A percentile compares a stretch with the other conserved stretches of the same genome.
Conservation (phyloP, 805 yeast species). For the Candida morakotiae region DNA sequence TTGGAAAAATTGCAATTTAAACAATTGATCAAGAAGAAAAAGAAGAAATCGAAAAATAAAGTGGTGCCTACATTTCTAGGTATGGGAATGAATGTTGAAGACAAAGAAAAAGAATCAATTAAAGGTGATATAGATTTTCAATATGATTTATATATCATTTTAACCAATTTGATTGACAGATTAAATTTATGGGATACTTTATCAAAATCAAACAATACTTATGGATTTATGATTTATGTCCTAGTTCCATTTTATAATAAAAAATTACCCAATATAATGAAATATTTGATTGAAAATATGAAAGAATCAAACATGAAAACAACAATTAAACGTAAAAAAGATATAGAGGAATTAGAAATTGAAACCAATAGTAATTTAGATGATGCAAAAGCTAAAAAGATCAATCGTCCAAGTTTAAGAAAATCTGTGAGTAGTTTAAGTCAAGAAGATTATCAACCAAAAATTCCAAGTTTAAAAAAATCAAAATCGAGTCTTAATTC, state of each 20-base stretch:
- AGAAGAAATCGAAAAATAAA: slow-evolving; percentile 15
- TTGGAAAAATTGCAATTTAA: slow-evolving; percentile 15
- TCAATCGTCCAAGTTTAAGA: slow-evolving; percentile 7
- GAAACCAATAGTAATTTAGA: background rate
- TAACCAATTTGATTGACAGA: slow-evolving; percentile 49
- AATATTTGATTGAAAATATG: slow-evolving; percentile 42
- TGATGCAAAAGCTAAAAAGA: slow-evolving; percentile 5
- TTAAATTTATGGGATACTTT: slow-evolving; percentile 52
- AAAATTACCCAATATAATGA: slow-evolving; percentile 44
- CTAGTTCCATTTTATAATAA: slow-evolving; percentile 51
- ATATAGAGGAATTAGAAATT: slow-evolving; percentile 1
- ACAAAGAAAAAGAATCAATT: background rate
- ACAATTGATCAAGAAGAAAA: slow-evolving; percentile 18
- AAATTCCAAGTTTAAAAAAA: slow-evolving; percentile 30
- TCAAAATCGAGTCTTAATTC: slow-evolving; percentile 39
- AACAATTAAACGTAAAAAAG: slow-evolving; percentile 2
- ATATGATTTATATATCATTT: slow-evolving; percentile 16
- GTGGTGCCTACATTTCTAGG: slow-evolving; percentile 43
- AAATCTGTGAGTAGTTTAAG: slow-evolving; percentile 17
- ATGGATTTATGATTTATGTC: slow-evolving; percentile 49
- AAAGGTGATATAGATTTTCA: too few relatives aligned
- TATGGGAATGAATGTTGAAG: slow-evolving; percentile 22
- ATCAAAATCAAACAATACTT: slow-evolving; percentile 25
- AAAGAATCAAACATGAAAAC: slow-evolving; percentile 43
- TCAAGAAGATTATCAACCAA: slow-evolving; percentile 16